Conservation (phyloP, 768 basidiomycete genomes). For the Xerocomus brunneocitrinus region DNA sequence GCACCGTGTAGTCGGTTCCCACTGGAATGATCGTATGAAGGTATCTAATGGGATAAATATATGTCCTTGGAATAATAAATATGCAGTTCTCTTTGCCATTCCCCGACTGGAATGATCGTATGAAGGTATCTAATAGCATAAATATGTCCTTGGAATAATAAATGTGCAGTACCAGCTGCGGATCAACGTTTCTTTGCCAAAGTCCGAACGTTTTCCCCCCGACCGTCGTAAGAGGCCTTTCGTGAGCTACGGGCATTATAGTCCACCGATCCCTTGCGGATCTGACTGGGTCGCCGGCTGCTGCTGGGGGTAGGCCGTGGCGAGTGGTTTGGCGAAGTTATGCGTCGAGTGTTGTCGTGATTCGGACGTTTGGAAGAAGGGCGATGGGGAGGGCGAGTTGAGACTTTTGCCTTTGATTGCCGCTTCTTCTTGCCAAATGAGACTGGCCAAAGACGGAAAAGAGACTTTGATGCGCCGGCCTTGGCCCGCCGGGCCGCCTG, state of each 20-base stretch:
- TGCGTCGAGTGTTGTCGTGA: constrained; percentile 8
- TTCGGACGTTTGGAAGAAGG: constrained; percentile 10
- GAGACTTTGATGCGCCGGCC: constrained; percentile 8
- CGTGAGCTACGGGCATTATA: constrained; percentile 14
- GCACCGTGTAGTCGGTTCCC: neutral
- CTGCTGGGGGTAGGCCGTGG: constrained; percentile 11
- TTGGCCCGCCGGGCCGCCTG: constrained; percentile 17
- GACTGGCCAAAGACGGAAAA: constrained; percentile 28
- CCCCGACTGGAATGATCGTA: neutral
- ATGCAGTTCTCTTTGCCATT: neutral
- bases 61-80: constrained; percentile 10
- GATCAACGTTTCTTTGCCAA: constrained; percentile 6
- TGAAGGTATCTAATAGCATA: constrained; percentile 15
- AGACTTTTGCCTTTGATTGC: constrained; percentile 6
- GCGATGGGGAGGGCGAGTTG: constrained; percentile 5
- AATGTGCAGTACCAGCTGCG: constrained; percentile 11
- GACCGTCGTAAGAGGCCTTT: constrained; percentile 16
- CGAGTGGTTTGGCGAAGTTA: constrained; percentile 13
- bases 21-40: constrained; percentile 3
- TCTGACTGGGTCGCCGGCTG: constrained; percentile 19
- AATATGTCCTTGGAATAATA: constrained; percentile 11
- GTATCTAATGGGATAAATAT: constrained; percentile 20
- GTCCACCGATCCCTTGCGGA: constrained; percentile 4
- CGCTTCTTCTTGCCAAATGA: constrained; percentile 16
- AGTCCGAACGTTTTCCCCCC: constrained; percentile 4